Evolutionary conservation across 306 rosid species (phyloP).

Genomic region (Calophaca sinica): DNA sequence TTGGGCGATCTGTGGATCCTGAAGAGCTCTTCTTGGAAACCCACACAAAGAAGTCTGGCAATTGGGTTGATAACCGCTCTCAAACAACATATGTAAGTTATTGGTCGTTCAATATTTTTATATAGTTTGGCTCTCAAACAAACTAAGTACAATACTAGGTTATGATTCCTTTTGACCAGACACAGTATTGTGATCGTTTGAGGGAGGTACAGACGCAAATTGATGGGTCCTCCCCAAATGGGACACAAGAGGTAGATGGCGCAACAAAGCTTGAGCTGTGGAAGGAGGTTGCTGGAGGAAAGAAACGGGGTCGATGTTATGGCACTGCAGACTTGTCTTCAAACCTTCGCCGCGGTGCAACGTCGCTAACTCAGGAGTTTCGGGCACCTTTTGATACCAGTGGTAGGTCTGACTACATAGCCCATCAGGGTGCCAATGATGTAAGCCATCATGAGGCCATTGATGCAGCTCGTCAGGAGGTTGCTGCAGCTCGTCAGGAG

Average conservation of each 20-base stretch:
- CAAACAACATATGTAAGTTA: conserved; percentile 28
- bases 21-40: conserved; percentile 25
- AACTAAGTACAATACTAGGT: neutral
- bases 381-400: neutral
- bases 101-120: neutral
- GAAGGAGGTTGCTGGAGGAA: conserved; percentile 23
- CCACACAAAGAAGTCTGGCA: conserved; percentile 24
- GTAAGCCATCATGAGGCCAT: conserved; percentile 15
- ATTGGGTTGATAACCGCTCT: conserved; percentile 26
- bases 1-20: conserved; percentile 24
- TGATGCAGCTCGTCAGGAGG: conserved; percentile 14
- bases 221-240: neutral
- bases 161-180: conserved; percentile 17
- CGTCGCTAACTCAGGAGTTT: conserved; percentile 12
- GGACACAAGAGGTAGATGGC: conserved; percentile 9
- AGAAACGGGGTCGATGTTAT: conserved; percentile 20
- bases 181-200: neutral
- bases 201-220: conserved; percentile 2
- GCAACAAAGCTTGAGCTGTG: conserved; percentile 21
- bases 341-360: neutral
- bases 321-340: conserved; percentile 32
- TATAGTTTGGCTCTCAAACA: neutral
- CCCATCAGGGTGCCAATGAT: neutral
- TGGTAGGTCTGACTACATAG: neutral
- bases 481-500: neutral